These are phyloP conservation scores for Hansenula sp. DNA, from an alignment of 1,139 yeast species.

Conservation along the genomic window DNA sequence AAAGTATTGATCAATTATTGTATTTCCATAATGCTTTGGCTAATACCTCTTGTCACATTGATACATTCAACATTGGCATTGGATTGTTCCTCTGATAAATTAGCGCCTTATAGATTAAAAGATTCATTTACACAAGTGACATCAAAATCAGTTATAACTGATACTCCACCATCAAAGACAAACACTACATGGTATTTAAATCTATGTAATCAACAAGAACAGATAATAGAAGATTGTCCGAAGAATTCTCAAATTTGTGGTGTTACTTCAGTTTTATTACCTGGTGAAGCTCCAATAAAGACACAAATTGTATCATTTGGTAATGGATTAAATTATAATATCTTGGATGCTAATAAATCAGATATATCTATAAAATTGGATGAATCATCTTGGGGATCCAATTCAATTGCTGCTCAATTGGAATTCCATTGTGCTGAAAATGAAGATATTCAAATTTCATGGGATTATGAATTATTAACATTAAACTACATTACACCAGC, in stretches of 20 bases:
- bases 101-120: slow-evolving; percentile 15
- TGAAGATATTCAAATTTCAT: slow-evolving; percentile 30
- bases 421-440: slow-evolving; percentile 48
- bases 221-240: slow-evolving; percentile 48
- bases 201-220: slow-evolving; percentile 49
- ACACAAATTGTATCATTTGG: slow-evolving; percentile 53
- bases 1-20: not conserved
- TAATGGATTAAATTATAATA: slow-evolving; percentile 29
- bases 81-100: slow-evolving; percentile 14
- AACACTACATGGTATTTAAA: slow-evolving; percentile 65
- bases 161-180: slow-evolving; percentile 78
- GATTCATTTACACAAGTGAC: slow-evolving; percentile 14
- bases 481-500: slow-evolving; percentile 32
- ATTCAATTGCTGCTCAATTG: slow-evolving; percentile 45
- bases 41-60: not conserved
- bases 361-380: slow-evolving; percentile 45
- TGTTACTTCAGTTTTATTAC: slow-evolving; percentile 46
- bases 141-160: slow-evolving; percentile 30
- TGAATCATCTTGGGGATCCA: slow-evolving; percentile 72
- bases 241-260: slow-evolving; percentile 69
- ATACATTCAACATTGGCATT: slow-evolving; percentile 1
- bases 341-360: slow-evolving; percentile 27
- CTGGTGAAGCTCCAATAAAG: slow-evolving; percentile 35
- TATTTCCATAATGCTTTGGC: not conserved
- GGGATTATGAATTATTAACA: slow-evolving; percentile 29